Conservation (phyloP, 331 rosid genomes). For the Pyracantha coccinea region DNA sequence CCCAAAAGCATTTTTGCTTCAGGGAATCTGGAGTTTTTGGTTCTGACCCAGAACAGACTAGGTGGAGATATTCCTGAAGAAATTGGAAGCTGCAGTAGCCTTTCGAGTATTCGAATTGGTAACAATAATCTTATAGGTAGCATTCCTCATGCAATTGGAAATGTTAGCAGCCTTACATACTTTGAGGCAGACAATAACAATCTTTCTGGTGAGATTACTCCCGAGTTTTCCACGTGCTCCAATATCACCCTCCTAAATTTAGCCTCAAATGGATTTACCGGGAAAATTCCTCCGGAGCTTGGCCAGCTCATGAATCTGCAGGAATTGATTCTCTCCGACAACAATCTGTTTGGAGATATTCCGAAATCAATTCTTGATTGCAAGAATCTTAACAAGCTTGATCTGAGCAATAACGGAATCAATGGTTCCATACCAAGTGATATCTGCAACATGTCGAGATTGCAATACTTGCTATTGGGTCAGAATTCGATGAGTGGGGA, state of each 20-base stretch:
- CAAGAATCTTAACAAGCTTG: constrained; percentile 90
- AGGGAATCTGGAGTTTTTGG: constrained; percentile 78
- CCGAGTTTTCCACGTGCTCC: constrained; percentile 65
- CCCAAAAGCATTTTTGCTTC: constrained; percentile 70
- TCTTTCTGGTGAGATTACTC: constrained; percentile 66
- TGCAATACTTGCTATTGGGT: constrained; percentile 82
- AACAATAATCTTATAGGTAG: constrained; percentile 65
- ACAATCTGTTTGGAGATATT: constrained; percentile 72
- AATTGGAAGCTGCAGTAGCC: constrained; percentile 73
- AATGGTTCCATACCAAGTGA: constrained; percentile 83
- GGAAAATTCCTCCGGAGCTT: constrained; percentile 64
- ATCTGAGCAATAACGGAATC: constrained; percentile 81
- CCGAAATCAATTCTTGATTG: constrained; percentile 65
- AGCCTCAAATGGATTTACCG: constrained; percentile 86
- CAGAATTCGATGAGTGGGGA: constrained; percentile 88
- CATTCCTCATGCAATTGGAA: constrained; percentile 79
- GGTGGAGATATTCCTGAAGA: constrained; percentile 64
- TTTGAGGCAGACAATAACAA: constrained; percentile 88
- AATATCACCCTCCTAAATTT: constrained; percentile 90
- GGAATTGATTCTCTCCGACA: constrained; percentile 86
- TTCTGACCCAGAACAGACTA: constrained; percentile 82
- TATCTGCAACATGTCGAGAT: constrained; percentile 72
- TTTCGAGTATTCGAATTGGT: constrained; percentile 76
- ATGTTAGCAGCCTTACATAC: constrained; percentile 88
- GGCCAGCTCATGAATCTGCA: constrained; percentile 84